phyloP scores from a whole-genome alignment of 768 basidiomycete genomes.

The Kwoniella sp. region DNA sequence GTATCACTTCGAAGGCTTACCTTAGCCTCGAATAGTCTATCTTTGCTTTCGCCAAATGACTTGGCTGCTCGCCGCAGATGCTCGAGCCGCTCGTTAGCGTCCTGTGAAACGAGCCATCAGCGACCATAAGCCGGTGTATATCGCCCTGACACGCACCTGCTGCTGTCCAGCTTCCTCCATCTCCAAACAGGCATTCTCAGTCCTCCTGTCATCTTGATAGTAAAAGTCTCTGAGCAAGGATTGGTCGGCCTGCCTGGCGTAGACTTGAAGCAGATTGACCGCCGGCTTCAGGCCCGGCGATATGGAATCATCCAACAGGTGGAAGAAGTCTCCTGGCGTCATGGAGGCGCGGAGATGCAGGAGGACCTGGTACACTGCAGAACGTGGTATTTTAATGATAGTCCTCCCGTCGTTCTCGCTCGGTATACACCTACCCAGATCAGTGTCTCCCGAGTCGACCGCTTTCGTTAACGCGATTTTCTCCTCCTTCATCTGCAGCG shows the following conservation, averaged over 20 bases:
- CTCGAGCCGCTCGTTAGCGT: conserved; percentile 57
- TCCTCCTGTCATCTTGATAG: conserved; percentile 91
- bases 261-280: conserved; percentile 75
- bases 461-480: conserved; percentile 79
- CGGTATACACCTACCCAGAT: conserved; percentile 64
- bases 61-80: conserved; percentile 80
- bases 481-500: conserved; percentile 92
- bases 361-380: conserved; percentile 83
- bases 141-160: conserved; percentile 54
- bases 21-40: conserved; percentile 83
- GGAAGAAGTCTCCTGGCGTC: conserved; percentile 86
- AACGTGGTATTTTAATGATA: too few relatives aligned
- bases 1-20: conserved; percentile 55
- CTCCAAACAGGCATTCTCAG: conserved; percentile 84
- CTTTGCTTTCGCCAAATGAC: conserved; percentile 92
- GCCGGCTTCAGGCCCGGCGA: conserved; percentile 70
- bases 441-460: conserved; percentile 89
- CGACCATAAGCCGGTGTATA: background rate
- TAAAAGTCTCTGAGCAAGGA: conserved; percentile 94
- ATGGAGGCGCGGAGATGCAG: conserved; percentile 78
- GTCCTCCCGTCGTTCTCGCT: too few relatives aligned
- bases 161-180: conserved; percentile 74
- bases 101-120: background rate
- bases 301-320: conserved; percentile 78
- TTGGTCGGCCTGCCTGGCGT: conserved; percentile 81